A percentile compares a stretch with the other conserved stretches of the same genome.
Evolutionary conservation across 2,329 filamentous ascomycete species (phyloP).

Genomic region (Neonectria neomacrospora): DNA sequence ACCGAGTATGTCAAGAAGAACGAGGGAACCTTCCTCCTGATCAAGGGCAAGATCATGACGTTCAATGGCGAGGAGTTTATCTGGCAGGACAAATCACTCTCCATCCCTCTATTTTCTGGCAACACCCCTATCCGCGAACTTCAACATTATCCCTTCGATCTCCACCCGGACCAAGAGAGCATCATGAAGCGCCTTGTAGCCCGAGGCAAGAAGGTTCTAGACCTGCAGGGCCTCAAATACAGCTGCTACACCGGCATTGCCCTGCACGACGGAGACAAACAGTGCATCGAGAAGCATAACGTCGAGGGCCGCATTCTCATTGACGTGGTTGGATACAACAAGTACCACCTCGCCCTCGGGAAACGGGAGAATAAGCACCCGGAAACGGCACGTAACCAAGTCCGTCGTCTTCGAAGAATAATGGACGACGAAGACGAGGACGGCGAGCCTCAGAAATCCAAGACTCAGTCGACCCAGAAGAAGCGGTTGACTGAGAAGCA

Average conservation of each 20-base stretch:
- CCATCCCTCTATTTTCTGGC: slow-evolving; percentile 50
- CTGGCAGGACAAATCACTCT: slow-evolving; percentile 51
- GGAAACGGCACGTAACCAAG: slow-evolving; percentile 39
- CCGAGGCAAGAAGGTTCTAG: slow-evolving; percentile 54
- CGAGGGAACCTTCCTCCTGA: slow-evolving; percentile 31
- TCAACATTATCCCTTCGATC: slow-evolving; percentile 51
- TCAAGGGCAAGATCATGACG: slow-evolving; percentile 50
- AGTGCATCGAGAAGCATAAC: slow-evolving; percentile 46
- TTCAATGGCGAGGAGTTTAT: slow-evolving; percentile 56
- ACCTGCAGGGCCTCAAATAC: slow-evolving; percentile 55
- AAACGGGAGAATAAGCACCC: slow-evolving; percentile 50
- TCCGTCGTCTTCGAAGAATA: slow-evolving; percentile 10
- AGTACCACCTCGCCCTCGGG: slow-evolving; percentile 52
- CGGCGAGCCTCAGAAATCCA: slow-evolving; percentile 15
- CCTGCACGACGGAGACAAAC: slow-evolving; percentile 38
- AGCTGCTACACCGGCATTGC: slow-evolving; percentile 56
- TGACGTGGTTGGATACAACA: slow-evolving; percentile 56
- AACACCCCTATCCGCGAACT: slow-evolving; percentile 56
- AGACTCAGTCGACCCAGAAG: slow-evolving; percentile 25
- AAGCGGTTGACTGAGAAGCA: slow-evolving; percentile 48
- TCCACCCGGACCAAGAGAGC: slow-evolving; percentile 45
- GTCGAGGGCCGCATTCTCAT: slow-evolving; percentile 55
- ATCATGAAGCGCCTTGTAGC: slow-evolving; percentile 46
- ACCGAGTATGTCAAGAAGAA: slow-evolving; percentile 45
- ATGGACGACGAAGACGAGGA: slow-evolving; percentile 1